Evolutionary conservation across 2,329 filamentous ascomycete genomes (phyloP).

Genomic region (Ilyonectria robusta): DNA sequence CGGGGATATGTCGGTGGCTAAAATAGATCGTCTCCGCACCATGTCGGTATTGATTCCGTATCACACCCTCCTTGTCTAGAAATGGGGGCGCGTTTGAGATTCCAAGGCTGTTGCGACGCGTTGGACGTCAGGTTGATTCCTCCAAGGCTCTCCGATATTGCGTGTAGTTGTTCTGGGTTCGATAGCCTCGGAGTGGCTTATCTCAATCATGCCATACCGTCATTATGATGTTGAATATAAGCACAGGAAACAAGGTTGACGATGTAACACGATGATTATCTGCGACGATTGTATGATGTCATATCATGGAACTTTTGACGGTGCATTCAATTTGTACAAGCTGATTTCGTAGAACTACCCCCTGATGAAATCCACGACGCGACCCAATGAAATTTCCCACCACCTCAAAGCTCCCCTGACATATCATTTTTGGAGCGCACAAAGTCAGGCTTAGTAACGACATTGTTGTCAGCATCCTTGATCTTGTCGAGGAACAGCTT

Average conservation of each 20-base stretch:
- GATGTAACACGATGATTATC: no score
- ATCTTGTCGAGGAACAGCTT: slow-evolving; percentile 75
- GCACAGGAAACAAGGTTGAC: background rate
- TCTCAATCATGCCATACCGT: background rate
- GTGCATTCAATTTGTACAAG: background rate
- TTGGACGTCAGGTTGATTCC: no score
- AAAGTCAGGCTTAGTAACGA: slow-evolving; percentile 58
- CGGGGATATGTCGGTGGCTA: background rate
- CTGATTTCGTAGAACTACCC: background rate
- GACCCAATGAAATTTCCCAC: background rate
- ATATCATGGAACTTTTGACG: background rate
- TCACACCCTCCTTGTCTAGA: background rate
- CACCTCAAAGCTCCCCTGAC: slow-evolving; percentile 5
- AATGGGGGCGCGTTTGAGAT: background rate
- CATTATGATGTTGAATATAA: background rate
- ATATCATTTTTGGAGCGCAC: background rate
- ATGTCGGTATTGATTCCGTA: background rate
- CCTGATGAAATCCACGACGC: background rate
- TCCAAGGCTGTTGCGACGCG: no score
- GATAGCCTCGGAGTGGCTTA: no score
- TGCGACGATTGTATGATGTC: background rate
- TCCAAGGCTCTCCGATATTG: no score
- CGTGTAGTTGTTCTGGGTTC: no score
- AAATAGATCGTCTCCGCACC: background rate
- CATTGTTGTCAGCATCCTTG: slow-evolving; percentile 73